Percentiles rank a stretch among this genome's conserved stretches.
Conservation (phyloP, 2,329 filamentous ascomycete species). For the Sporothrix mexicana region DNA sequence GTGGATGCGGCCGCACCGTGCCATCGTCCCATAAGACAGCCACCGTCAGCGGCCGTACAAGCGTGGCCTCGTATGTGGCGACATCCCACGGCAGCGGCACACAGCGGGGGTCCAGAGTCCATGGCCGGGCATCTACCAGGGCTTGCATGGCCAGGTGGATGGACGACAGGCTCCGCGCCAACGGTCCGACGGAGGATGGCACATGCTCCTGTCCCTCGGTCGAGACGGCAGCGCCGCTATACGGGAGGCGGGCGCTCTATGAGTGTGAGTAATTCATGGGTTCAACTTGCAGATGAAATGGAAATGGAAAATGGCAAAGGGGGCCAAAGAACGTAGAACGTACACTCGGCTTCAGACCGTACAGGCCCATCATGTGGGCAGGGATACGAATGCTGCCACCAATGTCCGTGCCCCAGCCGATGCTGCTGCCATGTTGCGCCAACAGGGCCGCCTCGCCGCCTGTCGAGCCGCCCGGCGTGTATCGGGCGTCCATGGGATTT, state of each 20-base stretch:
- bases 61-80: conserved; percentile 50
- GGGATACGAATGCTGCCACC: conserved; percentile 42
- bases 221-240: conserved; percentile 55
- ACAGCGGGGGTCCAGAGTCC: conserved; percentile 69
- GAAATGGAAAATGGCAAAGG: conserved; percentile 37
- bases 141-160: conserved; percentile 59
- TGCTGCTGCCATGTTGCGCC: conserved; percentile 44
- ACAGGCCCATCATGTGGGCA: conserved; percentile 45
- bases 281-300: no score
- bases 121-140: conserved; percentile 63
- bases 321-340: conserved; percentile 23
- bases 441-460: conserved; percentile 49
- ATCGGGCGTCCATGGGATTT: conserved; percentile 45
- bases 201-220: conserved; percentile 37
- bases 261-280: conserved; percentile 47
- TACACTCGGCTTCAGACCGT: conserved; percentile 43
- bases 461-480: conserved; percentile 47
- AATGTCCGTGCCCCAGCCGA: conserved; percentile 56
- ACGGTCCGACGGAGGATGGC: conserved; percentile 66
- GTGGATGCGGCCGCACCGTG: conserved; percentile 60
- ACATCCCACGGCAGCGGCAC: conserved; percentile 64
- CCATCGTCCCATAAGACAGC: conserved; percentile 41
- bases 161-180: conserved; percentile 62
- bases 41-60: conserved; percentile 39
- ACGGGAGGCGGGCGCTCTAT: conserved; percentile 57